These are phyloP conservation scores for Gnomoniopsis sp. DNA, from an alignment of 2,329 filamentous ascomycete genomes.

Conservation along the genomic window DNA sequence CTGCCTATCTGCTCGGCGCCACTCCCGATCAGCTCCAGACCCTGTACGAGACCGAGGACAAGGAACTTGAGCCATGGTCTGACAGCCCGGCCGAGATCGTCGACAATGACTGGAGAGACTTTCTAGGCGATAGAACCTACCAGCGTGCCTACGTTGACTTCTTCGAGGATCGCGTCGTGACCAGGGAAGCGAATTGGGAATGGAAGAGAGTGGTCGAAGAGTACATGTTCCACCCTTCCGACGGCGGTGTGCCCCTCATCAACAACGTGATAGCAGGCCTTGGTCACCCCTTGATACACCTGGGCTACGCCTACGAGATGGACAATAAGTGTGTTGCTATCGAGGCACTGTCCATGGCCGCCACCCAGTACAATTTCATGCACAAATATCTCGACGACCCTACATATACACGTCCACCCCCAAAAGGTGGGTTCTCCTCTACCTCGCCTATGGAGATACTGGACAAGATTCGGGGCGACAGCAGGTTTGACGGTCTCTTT, in stretches of 20 bases:
- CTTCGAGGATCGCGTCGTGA: slow-evolving; percentile 86
- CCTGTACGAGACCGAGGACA: slow-evolving; percentile 75
- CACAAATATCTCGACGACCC: slow-evolving; percentile 70
- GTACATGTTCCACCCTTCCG: slow-evolving; percentile 59
- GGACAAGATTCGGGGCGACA: slow-evolving; percentile 64
- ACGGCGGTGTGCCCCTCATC: slow-evolving; percentile 71
- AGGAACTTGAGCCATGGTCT: slow-evolving; percentile 72
- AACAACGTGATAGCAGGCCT: slow-evolving; percentile 77
- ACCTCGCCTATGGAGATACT: slow-evolving; percentile 69
- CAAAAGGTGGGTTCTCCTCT: slow-evolving; percentile 43
- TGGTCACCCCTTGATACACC: slow-evolving; percentile 87
- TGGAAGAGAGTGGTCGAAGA: slow-evolving; percentile 76
- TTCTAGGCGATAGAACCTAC: slow-evolving; percentile 73
- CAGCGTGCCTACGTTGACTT: slow-evolving; percentile 92
- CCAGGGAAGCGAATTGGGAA: slow-evolving; percentile 62
- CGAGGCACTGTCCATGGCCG: slow-evolving; percentile 74
- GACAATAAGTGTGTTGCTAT: slow-evolving; percentile 81
- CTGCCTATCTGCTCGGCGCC: slow-evolving; percentile 82
- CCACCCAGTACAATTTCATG: slow-evolving; percentile 55
- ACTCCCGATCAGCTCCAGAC: slow-evolving; percentile 68
- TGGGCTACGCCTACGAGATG: slow-evolving; percentile 91
- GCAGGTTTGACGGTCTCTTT: slow-evolving; percentile 66
- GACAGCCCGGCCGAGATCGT: slow-evolving; percentile 83
- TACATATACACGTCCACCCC: slow-evolving; percentile 63
- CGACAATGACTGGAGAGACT: slow-evolving; percentile 82